A percentile compares a stretch with the other conserved stretches of the same genome.
Conservation (phyloP, 2,329 filamentous ascomycete species). For the Pseudohalonectria lignicola region DNA sequence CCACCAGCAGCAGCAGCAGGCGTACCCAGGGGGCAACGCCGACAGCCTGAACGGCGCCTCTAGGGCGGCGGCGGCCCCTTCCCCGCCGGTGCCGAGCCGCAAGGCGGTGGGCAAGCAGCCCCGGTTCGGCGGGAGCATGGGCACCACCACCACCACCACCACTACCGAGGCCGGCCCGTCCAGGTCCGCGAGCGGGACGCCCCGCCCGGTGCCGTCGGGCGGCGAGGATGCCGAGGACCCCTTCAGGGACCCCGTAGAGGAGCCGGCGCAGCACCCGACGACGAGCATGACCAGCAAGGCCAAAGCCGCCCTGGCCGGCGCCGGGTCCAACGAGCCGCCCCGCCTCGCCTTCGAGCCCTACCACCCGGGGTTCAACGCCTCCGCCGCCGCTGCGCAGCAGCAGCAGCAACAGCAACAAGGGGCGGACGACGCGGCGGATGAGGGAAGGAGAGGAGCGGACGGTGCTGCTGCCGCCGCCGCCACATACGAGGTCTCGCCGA, state of each 20-base stretch:
- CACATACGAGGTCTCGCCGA: too few relatives aligned
- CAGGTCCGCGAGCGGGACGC: conserved; percentile 4
- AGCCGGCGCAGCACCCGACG: too few relatives aligned
- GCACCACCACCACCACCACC: too few relatives aligned
- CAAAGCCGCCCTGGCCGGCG: too few relatives aligned
- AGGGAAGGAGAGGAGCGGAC: too few relatives aligned
- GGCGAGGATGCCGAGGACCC: too few relatives aligned
- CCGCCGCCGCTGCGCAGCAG: too few relatives aligned
- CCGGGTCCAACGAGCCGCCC: conserved; percentile 25
- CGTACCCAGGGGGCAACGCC: neutral
- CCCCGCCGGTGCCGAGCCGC: conserved; percentile 3
- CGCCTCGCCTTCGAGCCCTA: conserved; percentile 24
- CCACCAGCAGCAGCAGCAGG: neutral
- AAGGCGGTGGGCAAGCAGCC: conserved; percentile 15
- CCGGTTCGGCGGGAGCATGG: too few relatives aligned
- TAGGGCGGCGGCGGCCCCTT: neutral
- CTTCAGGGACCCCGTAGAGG: conserved; percentile 12
- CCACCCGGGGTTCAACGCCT: conserved; percentile 22
- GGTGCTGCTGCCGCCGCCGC: too few relatives aligned
- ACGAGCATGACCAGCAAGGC: too few relatives aligned
- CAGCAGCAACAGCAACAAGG: conserved; percentile 26
- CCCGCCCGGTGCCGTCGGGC: conserved; percentile 7
- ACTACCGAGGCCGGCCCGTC: neutral
- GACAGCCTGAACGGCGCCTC: conserved; percentile 1
- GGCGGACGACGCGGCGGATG: conserved; percentile 27